phyloP scores from a whole-genome alignment of 441 rosid genomes.

The Erodium texanum region DNA sequence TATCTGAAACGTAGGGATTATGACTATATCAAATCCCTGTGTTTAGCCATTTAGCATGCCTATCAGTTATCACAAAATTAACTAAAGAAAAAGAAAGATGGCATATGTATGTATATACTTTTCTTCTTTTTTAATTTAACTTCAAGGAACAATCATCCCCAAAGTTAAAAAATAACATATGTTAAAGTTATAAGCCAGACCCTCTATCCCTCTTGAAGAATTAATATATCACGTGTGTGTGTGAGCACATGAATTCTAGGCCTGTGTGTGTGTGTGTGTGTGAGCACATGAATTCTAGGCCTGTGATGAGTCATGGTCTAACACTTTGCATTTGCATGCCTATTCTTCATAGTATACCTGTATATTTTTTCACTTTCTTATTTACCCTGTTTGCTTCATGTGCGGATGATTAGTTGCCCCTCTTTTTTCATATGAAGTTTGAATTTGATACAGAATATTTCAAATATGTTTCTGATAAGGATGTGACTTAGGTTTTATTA shows the following conservation, averaged over 20 bases:
- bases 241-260: too few relatives aligned
- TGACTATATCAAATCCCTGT: neutral
- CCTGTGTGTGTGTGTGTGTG: too few relatives aligned
- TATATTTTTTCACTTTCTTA: too few relatives aligned
- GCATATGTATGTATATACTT: too few relatives aligned
- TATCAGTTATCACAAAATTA: neutral
- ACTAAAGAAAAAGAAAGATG: neutral
- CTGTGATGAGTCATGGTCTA: neutral
- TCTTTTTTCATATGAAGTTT: neutral
- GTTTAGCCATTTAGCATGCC: neutral
- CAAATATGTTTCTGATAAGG: neutral
- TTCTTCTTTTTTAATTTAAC: too few relatives aligned
- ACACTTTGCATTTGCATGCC: neutral
- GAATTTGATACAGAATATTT: neutral
- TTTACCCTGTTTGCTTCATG: neutral
- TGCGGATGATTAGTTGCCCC: neutral
- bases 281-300: neutral
- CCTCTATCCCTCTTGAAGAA: too few relatives aligned
- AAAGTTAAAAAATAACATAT: too few relatives aligned
- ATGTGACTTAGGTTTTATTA: neutral
- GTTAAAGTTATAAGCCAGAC: too few relatives aligned
- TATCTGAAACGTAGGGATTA: neutral
- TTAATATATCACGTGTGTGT: too few relatives aligned
- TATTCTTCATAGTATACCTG: neutral
- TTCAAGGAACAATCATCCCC: too few relatives aligned